Evolutionary conservation across 164 flowering plant species (phyloP).

Genomic region (Tetrastigma voinierianum): DNA sequence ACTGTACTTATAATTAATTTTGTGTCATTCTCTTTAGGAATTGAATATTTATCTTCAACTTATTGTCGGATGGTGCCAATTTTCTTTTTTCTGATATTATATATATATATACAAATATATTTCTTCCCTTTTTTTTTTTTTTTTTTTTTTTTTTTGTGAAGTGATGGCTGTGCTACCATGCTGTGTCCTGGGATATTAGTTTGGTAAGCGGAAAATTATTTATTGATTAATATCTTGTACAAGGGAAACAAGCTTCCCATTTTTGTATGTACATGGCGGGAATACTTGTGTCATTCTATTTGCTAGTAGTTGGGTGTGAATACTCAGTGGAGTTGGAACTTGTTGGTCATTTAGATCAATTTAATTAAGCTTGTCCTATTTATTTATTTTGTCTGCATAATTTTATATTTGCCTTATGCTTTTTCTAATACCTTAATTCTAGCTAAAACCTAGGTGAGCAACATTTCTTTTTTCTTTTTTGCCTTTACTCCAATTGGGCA

Average conservation of each 20-base stretch:
- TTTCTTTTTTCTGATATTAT: background rate
- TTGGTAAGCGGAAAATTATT: too few relatives aligned
- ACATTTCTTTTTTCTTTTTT: background rate
- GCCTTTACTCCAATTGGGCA: too few relatives aligned
- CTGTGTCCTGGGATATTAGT: background rate
- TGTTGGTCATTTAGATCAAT: background rate
- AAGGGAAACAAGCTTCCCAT: too few relatives aligned
- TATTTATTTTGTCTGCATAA: background rate
- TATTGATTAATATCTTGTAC: too few relatives aligned
- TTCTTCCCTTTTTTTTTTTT: too few relatives aligned
- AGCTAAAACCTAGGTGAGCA: too few relatives aligned
- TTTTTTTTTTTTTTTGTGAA: background rate
- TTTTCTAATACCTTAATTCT: background rate
- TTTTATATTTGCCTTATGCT: background rate
- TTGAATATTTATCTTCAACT: background rate
- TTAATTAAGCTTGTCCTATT: background rate
- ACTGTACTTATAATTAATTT: background rate
- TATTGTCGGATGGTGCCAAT: conserved; percentile 3
- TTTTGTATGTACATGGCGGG: too few relatives aligned
- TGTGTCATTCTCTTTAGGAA: background rate
- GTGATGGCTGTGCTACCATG: background rate
- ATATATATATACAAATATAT: too few relatives aligned
- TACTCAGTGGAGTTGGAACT: background rate
- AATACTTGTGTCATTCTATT: too few relatives aligned
- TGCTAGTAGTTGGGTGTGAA: background rate